phyloP scores from a whole-genome alignment of 1,284 basidiomycete species.

The Boletus albobrunnescens region DNA sequence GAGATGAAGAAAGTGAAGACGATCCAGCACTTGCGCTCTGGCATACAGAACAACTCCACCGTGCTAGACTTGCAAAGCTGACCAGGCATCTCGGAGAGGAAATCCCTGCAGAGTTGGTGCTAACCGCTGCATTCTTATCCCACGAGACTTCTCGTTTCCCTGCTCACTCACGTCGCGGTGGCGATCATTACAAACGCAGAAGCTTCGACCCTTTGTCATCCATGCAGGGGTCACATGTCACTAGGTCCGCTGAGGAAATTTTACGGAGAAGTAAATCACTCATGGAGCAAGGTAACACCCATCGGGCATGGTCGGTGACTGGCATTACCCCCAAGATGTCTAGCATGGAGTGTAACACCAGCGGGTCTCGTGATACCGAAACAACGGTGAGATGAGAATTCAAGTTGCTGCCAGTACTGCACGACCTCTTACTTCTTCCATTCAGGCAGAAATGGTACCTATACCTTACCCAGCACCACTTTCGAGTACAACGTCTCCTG shows the following conservation, averaged over 20 bases:
- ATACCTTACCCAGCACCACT: not conserved
- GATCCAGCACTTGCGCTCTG: slow-evolving; percentile 5
- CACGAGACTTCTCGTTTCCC: not conserved
- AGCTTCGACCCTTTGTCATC: slow-evolving; percentile 16
- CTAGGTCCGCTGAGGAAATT: not conserved
- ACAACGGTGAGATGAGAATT: slow-evolving; percentile 10
- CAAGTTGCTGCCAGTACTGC: not conserved
- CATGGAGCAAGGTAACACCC: not conserved
- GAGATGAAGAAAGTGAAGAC: slow-evolving; percentile 7
- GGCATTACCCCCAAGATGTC: not conserved
- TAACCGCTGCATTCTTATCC: slow-evolving; percentile 5
- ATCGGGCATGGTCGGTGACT: not conserved
- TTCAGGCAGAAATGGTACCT: slow-evolving; percentile 2
- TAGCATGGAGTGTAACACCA: not conserved
- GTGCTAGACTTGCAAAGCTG: slow-evolving; percentile 39
- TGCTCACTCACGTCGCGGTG: not conserved
- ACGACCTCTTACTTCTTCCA: slow-evolving; percentile 6
- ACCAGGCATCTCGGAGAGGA: slow-evolving; percentile 39
- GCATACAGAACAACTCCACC: slow-evolving; percentile 28
- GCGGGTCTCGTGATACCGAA: not conserved
- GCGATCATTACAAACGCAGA: slow-evolving; percentile 9
- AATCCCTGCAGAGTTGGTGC: slow-evolving; percentile 38
- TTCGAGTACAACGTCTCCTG: not conserved
- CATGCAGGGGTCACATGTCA: not conserved
- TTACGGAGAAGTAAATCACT: slow-evolving; percentile 14